These are phyloP conservation scores for Lagerstroemia speciosa DNA, from an alignment of 345 rosid species.

Conservation along the genomic window DNA sequence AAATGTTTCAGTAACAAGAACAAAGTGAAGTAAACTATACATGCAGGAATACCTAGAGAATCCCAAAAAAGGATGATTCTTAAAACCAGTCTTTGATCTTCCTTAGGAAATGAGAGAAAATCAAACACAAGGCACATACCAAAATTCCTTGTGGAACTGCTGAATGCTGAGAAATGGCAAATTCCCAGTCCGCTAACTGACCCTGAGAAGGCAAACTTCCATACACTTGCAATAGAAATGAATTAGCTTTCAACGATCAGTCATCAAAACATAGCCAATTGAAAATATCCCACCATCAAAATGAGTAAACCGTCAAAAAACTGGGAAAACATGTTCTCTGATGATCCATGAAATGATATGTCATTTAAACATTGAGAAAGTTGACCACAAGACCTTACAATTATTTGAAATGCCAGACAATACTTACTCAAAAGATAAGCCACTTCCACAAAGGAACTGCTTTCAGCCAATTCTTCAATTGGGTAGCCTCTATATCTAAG, in stretches of 20 bases:
- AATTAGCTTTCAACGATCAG: background rate
- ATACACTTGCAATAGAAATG: conserved; percentile 43
- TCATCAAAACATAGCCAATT: background rate
- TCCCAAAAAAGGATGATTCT: background rate
- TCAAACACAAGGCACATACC: conserved; percentile 29
- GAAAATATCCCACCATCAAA: background rate
- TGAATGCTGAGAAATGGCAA: conserved; percentile 86
- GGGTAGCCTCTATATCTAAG: conserved; percentile 83
- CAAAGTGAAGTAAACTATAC: background rate
- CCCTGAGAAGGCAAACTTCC: conserved; percentile 70
- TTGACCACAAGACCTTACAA: background rate
- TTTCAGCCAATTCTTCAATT: conserved; percentile 75
- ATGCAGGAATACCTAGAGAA: background rate
- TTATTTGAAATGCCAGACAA: background rate
- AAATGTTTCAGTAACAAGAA: background rate
- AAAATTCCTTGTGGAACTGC: conserved; percentile 91
- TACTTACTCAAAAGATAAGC: conserved; percentile 63
- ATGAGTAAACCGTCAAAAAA: background rate
- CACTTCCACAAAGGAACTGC: conserved; percentile 62
- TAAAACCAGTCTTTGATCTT: background rate
- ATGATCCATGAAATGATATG: background rate
- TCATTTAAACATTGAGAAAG: background rate
- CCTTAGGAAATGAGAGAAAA: background rate
- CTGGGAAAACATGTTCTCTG: background rate
- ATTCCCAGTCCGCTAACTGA: conserved; percentile 94